Conservation (phyloP, 495 filamentous ascomycete genomes). For the Xylaria scruposa region DNA sequence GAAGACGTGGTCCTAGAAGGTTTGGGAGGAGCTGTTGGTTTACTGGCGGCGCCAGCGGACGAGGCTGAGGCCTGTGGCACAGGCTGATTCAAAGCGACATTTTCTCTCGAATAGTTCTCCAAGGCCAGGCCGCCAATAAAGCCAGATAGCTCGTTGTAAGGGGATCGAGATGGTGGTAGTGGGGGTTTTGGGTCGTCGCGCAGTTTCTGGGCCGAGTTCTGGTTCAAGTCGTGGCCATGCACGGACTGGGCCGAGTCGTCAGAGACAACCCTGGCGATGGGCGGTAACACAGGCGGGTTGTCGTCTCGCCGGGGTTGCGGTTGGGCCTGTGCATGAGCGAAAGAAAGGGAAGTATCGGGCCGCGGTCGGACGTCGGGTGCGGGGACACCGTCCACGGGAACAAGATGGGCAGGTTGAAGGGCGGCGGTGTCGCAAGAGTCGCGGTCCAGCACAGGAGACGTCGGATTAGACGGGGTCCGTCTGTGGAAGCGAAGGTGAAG, state of each 20-base stretch:
- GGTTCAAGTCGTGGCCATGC: conserved; percentile 22
- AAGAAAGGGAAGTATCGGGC: conserved; percentile 44
- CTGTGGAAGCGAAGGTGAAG: conserved; percentile 62
- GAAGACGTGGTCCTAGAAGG: conserved; percentile 43
- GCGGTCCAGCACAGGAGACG: conserved; percentile 55
- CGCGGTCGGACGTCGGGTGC: conserved; percentile 49
- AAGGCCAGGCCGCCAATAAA: conserved; percentile 53
- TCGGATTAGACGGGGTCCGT: conserved; percentile 59
- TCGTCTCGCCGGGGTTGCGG: conserved; percentile 10
- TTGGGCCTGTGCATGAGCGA: conserved; percentile 31
- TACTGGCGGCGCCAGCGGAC: conserved; percentile 24
- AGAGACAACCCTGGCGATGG: conserved; percentile 54
- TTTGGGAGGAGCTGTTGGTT: conserved; percentile 35
- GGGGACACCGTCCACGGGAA: conserved; percentile 46
- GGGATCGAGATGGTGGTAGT: conserved; percentile 35
- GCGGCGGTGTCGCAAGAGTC: conserved; percentile 45
- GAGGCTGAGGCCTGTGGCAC: conserved; percentile 30
- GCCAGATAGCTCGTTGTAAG: conserved; percentile 38
- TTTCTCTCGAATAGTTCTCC: conserved; percentile 44
- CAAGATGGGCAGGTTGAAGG: conserved; percentile 46
- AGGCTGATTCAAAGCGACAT: conserved; percentile 34
- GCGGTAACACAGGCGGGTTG: conserved; percentile 52
- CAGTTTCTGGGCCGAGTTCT: conserved; percentile 31
- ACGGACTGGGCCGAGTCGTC: conserved; percentile 39
- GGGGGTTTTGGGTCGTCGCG: conserved; percentile 40